Evolutionary conservation across 2,329 filamentous ascomycete genomes (phyloP).

Genomic region (Trichoderma atrobrunneum): DNA sequence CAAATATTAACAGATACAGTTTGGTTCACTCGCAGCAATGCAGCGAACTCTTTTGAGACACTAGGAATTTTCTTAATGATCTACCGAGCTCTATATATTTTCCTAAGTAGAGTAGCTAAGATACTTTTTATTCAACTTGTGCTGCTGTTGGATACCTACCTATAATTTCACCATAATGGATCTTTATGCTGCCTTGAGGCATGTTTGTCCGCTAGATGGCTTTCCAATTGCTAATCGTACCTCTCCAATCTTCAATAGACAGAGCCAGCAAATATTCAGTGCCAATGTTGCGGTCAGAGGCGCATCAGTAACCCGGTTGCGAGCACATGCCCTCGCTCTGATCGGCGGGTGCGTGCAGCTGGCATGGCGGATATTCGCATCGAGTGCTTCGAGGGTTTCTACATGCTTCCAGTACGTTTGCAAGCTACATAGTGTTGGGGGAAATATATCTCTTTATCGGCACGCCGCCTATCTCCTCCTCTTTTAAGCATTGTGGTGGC

Average conservation of each 20-base stretch:
- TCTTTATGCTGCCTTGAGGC: neutral
- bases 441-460: neutral
- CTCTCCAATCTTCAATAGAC: neutral
- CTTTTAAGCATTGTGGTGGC: neutral
- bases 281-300: neutral
- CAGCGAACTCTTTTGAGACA: neutral
- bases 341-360: slow-evolving; percentile 6
- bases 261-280: neutral
- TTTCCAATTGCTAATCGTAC: neutral
- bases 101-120: neutral
- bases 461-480: neutral
- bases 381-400: neutral
- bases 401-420: too few relatives aligned
- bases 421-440: neutral
- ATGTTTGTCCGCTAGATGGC: neutral
- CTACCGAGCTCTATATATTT: neutral
- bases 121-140: neutral
- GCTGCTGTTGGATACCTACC: neutral
- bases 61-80: neutral
- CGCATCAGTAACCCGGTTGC: neutral
- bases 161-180: rapidly evolving
- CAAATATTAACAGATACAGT: neutral
- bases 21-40: neutral
- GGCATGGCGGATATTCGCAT: neutral
- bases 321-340: neutral